phyloP scores from a whole-genome alignment of 441 rosid species.

The Sinapis alba region DNA sequence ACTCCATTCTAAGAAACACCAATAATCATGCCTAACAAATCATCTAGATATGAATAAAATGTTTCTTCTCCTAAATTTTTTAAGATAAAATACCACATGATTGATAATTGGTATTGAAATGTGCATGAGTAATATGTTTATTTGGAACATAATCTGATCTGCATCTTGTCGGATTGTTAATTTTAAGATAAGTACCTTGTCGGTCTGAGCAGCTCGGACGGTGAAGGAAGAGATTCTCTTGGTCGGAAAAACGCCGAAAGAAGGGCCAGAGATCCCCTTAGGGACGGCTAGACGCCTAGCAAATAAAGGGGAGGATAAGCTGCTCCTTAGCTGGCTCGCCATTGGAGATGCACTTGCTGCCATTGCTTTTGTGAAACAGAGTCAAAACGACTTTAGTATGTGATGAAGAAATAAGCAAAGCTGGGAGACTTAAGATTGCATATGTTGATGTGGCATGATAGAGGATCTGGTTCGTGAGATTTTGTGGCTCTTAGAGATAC shows the following conservation, averaged over 20 bases:
- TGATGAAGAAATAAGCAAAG: slow-evolving; percentile 16
- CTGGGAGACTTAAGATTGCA: slow-evolving; percentile 36
- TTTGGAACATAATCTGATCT: neutral
- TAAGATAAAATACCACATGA: neutral
- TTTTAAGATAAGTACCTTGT: slow-evolving; percentile 52
- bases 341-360: slow-evolving; percentile 83
- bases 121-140: neutral
- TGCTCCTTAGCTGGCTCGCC: slow-evolving; percentile 84
- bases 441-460: slow-evolving; percentile 28
- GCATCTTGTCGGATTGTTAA: neutral
- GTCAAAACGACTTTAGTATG: slow-evolving; percentile 20
- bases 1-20: no score
- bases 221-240: slow-evolving; percentile 63
- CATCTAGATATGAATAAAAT: neutral
- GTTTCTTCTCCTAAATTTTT: neutral
- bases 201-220: slow-evolving; percentile 73
- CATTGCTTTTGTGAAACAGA: slow-evolving; percentile 34
- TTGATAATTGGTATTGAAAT: neutral
- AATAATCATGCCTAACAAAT: no score
- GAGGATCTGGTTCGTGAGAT: slow-evolving; percentile 41
- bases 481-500: slow-evolving; percentile 48
- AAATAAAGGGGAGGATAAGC: slow-evolving; percentile 60
- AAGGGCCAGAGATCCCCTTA: slow-evolving; percentile 66
- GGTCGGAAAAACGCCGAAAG: slow-evolving; percentile 56
- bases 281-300: slow-evolving; percentile 54